A percentile compares a stretch with the other conserved stretches of the same genome.
Evolutionary conservation across 371 early-diverging fungal genomes (phyloP).

Genomic region (Chytridium lagenaria): DNA sequence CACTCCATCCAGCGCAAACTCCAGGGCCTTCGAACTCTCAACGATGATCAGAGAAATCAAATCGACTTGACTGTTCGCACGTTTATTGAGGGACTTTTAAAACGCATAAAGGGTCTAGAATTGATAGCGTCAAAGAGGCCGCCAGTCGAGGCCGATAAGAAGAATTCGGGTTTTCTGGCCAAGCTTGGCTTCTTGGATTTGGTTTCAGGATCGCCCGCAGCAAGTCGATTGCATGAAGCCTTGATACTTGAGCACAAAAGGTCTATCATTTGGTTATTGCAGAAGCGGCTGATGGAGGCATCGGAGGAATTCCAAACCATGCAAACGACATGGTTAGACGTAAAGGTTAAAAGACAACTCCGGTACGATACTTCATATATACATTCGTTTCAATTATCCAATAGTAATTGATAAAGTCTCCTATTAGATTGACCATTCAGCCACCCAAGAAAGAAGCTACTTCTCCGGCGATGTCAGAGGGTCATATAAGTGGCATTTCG

Average conservation of each 20-base stretch:
- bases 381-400: not conserved
- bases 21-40: conserved; percentile 6
- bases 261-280: conserved; percentile 44
- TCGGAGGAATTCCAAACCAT: conserved; percentile 38
- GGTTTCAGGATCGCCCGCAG: not conserved
- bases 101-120: conserved; percentile 15
- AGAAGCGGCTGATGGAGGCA: conserved; percentile 38
- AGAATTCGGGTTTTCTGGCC: not conserved
- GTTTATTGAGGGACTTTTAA: conserved; percentile 21
- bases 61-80: conserved; percentile 28
- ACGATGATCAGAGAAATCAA: conserved; percentile 33
- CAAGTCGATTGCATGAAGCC: conserved; percentile 4
- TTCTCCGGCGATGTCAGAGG: too few relatives aligned
- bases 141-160: not conserved
- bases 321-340: conserved; percentile 41
- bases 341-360: not conserved
- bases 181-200: not conserved
- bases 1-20: not conserved
- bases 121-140: not conserved
- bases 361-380: not conserved
- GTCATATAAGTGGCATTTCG: not conserved
- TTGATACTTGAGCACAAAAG: conserved; percentile 35
- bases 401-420: not conserved
- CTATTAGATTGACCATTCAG: not conserved
- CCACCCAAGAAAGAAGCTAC: not conserved